phyloP scores from a whole-genome alignment of 2,329 filamentous ascomycete species.

The Mollisiaceae sp. region DNA sequence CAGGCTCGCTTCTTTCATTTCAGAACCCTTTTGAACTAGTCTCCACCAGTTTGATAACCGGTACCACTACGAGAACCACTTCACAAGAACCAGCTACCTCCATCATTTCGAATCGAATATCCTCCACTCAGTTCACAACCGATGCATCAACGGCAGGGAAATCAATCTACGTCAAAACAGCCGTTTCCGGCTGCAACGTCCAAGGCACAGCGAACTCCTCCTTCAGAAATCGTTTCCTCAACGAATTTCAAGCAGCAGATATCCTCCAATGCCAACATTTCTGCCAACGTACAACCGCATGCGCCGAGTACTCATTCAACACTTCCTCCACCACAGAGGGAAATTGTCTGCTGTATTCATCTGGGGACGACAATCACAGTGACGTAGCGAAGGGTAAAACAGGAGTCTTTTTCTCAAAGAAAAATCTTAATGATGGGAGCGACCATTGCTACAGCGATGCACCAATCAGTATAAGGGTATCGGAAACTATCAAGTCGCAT shows the following conservation, averaged over 20 bases:
- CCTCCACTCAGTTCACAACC: neutral
- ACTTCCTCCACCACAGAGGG: neutral
- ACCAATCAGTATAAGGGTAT: neutral
- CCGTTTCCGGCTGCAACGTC: neutral
- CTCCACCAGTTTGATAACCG: neutral
- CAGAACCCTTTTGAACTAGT: neutral
- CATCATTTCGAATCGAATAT: neutral
- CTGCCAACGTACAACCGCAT: neutral
- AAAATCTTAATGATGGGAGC: neutral
- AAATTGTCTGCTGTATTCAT: neutral
- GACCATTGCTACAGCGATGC: neutral
- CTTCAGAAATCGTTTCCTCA: neutral
- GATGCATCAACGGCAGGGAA: neutral
- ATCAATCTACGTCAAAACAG: neutral
- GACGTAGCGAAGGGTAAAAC: neutral
- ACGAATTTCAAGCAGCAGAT: neutral
- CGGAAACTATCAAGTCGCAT: neutral
- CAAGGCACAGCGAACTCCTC: neutral
- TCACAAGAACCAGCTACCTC: neutral
- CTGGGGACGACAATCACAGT: neutral
- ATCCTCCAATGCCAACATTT: neutral
- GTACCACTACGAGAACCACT: neutral
- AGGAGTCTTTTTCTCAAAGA: neutral
- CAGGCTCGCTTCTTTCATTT: neutral
- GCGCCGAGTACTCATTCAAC: neutral